Base-by-base conservation (phyloP, 2,329 filamentous ascomycete species). In the Aspergillus ustus region DNA sequence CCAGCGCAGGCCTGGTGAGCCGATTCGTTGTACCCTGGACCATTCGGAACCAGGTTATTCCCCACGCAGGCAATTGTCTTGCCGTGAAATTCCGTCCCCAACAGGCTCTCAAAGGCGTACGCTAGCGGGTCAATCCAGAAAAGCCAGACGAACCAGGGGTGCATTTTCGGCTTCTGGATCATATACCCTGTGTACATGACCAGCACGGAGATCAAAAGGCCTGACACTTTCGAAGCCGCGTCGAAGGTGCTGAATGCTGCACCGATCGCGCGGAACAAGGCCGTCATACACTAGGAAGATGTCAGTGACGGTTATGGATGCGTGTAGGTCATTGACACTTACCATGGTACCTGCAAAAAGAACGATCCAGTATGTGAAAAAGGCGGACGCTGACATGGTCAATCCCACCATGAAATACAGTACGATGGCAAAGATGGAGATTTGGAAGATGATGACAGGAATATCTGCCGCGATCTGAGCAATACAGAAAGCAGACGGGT, bases 401-500 rank as follows among this genome's bases (percentile, higher is more conserved):
- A 89, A 74, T 0, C 84, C 84, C 13, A 83, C 83, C 86, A 89
- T 87, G 65, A 88, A 90, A 74, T 90, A 90, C 0, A 87, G 63
- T 0, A 87, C 79, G 0, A 91, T 5, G 2, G 82, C 78, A 65
- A 90, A 91, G 0, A 78, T 74, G 0, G 82, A 80, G 17, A 89
- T 78, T 67, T 90, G 88, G 63, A 88, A 81, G 11, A 89, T 77
- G 54, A 88, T 81, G 4, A 85, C 81, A 0, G 82, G 83, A 1
- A 84, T 75, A 62, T 85, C 83, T 7, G 81, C 79, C n/a, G 79
- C 67, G 40, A 82, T 80, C 62, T 81, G 77, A 2, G 76, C 78
- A 19, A 78, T 63, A 40, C 76, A 78, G 54, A 78, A 78, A 0
- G 78, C 83, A 0, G 75, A 73, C 0, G 86, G 86, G 54, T 87